Evolutionary conservation across 2,329 filamentous ascomycete species (phyloP), one percentile per base, ranked within the genome.

Genomic region (Dothistroma septosporum): DNA sequence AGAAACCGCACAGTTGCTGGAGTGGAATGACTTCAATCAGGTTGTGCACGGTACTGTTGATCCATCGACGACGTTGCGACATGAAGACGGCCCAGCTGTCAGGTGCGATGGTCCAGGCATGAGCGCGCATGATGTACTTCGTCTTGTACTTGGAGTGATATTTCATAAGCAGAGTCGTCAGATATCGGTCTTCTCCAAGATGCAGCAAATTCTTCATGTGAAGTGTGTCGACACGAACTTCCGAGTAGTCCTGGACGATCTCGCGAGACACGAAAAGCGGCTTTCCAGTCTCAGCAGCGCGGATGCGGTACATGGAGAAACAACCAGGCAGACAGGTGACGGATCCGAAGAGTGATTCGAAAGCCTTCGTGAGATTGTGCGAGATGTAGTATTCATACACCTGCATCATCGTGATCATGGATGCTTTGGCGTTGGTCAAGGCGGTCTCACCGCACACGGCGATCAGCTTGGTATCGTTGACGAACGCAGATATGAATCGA

Each of bases 301-400:
- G 91, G 72, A 99, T 92, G 69, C 94, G 89, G 78, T 97, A 99
- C 94, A 99, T 99, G 70, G 89, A 92, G 84, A 97, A 99, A 85
- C 94, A 99, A 81, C 94, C 94, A 24, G 94, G 94, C 73, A 99
- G 82, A 83, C 94, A 99, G 55, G 94, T 99, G 69, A 99, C 93
- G 68, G 91, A 96, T 60, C 93, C 94, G 73, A 99, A 99, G 70
- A 99, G 83, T 78, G 90, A 94, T 78, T 97, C 93, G 75, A 99
- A 99, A 12, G 93, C 94, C 79, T 99, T 97, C 69, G 90, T 88
- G 68, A 99, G 79, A 75, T 97, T 96, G 82, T 99, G 93, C 55
- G 93, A 97, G 72, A 99, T 99, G 80, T 92, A 99, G 83, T 99
- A 99, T 77, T 99, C 93, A 82, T 97, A 99, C 35, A 99, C 93